phyloP scores from a whole-genome alignment of 192 early-diverging fungal species.

The Dissophora globulifera region DNA sequence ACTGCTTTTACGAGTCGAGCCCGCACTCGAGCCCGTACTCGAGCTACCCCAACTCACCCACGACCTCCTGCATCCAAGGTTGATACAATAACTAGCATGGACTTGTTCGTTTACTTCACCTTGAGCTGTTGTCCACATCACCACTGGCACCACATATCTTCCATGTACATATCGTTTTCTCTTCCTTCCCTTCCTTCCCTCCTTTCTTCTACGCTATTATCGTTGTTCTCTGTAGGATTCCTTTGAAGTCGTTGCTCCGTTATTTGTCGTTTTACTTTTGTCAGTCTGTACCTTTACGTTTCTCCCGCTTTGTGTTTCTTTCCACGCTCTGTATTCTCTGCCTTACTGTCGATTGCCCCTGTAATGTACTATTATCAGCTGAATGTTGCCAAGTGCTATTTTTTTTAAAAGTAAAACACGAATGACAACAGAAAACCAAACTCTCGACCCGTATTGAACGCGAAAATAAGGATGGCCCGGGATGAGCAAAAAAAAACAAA shows the following conservation, averaged over 20 bases:
- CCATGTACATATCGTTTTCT: slow-evolving; percentile 9
- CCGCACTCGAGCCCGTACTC: slow-evolving; percentile 38
- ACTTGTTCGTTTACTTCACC: not conserved
- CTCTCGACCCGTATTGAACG: too few species aligned
- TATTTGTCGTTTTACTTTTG: not conserved
- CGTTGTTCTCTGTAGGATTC: slow-evolving; percentile 11
- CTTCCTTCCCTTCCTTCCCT: not conserved
- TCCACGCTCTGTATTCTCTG: slow-evolving; percentile 2
- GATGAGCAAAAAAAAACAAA: too few species aligned
- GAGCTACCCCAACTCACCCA: slow-evolving; percentile 50
- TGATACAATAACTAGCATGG: slow-evolving; percentile 4
- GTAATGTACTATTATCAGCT: too few species aligned
- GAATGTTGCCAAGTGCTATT: too few species aligned
- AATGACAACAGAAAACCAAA: too few species aligned
- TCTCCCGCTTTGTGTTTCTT: not conserved
- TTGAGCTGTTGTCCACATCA: not conserved
- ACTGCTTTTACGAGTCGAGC: slow-evolving; percentile 64
- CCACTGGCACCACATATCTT: not conserved
- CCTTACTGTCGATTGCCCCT: not conserved
- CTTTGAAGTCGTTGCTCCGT: not conserved
- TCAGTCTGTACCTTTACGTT: slow-evolving; percentile 7
- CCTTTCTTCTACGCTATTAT: slow-evolving; percentile 4
- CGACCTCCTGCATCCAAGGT: slow-evolving; percentile 39
- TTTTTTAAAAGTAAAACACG: too few species aligned
- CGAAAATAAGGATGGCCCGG: too few species aligned